phyloP scores from a whole-genome alignment of 345 rosid species.

The Camelina neglecta region DNA sequence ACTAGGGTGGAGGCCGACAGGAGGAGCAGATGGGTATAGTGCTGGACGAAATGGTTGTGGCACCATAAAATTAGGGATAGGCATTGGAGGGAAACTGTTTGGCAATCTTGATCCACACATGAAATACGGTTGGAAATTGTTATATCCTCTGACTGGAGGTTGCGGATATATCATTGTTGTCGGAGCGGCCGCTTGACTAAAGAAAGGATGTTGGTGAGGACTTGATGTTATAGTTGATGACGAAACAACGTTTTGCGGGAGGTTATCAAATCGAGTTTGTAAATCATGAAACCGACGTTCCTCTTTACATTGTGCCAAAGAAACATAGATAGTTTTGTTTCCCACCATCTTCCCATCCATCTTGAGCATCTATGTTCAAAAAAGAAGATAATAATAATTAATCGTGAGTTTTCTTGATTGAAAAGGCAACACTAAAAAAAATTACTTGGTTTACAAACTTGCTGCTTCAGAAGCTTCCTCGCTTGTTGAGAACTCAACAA shows the following conservation, averaged over 20 bases:
- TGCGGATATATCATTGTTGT: background rate
- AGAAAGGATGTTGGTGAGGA: background rate
- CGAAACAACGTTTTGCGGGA: background rate
- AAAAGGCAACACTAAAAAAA: background rate
- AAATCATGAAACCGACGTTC: background rate
- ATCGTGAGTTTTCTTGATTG: background rate
- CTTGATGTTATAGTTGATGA: background rate
- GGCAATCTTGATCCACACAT: constrained; percentile 12
- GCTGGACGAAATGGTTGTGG: background rate
- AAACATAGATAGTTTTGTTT: background rate
- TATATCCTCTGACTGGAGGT: background rate
- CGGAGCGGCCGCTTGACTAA: background rate
- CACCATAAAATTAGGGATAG: background rate
- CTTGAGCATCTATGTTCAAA: background rate
- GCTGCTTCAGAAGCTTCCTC: constrained; percentile 46
- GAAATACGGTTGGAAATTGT: background rate
- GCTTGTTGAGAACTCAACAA: constrained; percentile 63
- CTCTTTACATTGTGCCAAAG: constrained; percentile 22
- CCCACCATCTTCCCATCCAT: constrained; percentile 28
- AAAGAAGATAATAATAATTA: background rate
- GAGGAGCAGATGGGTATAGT: background rate
- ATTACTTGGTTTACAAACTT: constrained; percentile 21
- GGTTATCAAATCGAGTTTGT: background rate
- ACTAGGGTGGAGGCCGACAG: background rate
- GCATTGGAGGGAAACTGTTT: background rate